Evolutionary conservation across 2,329 filamentous ascomycete genomes (phyloP).

Genomic region (Gliomastix tumulicola): DNA sequence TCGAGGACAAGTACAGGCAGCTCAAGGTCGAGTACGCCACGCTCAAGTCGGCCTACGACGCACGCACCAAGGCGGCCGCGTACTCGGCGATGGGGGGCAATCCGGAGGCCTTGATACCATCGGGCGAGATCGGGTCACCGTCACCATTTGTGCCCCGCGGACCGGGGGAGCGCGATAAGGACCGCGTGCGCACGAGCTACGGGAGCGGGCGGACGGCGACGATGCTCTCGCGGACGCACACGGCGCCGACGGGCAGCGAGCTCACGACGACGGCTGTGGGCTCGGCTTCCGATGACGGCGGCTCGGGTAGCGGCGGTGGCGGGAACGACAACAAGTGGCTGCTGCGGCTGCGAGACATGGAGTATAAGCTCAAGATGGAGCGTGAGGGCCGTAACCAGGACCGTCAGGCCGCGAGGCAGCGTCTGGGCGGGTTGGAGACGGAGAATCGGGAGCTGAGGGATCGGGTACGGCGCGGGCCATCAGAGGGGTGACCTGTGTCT

Average conservation of each 20-base stretch:
- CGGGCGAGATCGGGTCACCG: conserved; percentile 34
- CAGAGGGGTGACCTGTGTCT: no score
- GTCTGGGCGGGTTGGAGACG: conserved; percentile 67
- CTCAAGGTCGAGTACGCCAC: conserved; percentile 64
- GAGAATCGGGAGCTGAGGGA: conserved; percentile 66
- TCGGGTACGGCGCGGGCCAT: conserved; percentile 41
- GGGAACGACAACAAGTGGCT: conserved; percentile 70
- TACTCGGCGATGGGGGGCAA: conserved; percentile 29
- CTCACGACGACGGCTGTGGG: conserved; percentile 15
- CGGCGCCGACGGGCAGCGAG: conserved; percentile 16
- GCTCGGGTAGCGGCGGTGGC: conserved; percentile 6
- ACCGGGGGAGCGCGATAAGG: conserved; percentile 34
- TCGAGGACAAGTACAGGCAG: conserved; percentile 56
- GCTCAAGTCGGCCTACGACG: conserved; percentile 56
- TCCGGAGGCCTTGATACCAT: conserved; percentile 22
- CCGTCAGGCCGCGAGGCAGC: conserved; percentile 72
- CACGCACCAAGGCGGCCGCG: conserved; percentile 41
- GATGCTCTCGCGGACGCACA: conserved; percentile 14
- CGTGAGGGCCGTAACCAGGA: conserved; percentile 81
- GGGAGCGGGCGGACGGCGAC: conserved; percentile 5
- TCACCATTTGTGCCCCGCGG: conserved; percentile 49
- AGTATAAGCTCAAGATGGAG: conserved; percentile 83
- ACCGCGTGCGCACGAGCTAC: conserved; percentile 17
- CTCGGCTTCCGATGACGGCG: conserved; percentile 8
- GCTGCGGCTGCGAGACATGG: conserved; percentile 77